Evolutionary conservation across 768 basidiomycete species (phyloP).

Genomic region (Gloeopeniophorella convolvens): DNA sequence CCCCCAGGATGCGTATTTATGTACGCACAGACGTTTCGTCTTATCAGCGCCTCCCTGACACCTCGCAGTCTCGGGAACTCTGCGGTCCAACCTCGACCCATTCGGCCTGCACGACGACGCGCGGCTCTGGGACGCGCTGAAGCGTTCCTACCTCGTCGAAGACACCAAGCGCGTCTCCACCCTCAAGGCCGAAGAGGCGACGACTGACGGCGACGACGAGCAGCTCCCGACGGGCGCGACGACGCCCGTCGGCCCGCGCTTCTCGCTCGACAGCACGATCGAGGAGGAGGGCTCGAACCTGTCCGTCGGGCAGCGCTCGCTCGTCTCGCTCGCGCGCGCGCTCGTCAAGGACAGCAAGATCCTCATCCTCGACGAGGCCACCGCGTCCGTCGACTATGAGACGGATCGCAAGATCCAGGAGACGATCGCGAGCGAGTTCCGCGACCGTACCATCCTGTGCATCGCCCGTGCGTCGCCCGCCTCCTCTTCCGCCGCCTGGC

Average conservation of each 20-base stretch:
- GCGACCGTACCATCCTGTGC: conserved; percentile 77
- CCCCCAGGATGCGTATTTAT: conserved; percentile 62
- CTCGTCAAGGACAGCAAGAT: conserved; percentile 81
- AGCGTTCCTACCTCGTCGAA: conserved; percentile 77
- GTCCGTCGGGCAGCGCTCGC: conserved; percentile 73
- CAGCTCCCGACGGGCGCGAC: conserved; percentile 28
- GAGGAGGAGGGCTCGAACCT: conserved; percentile 86
- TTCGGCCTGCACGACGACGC: conserved; percentile 78
- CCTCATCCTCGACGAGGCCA: conserved; percentile 87
- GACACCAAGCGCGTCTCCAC: conserved; percentile 26
- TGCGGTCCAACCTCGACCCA: conserved; percentile 86
- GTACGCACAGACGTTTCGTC: conserved; percentile 41
- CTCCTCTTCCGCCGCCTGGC: neutral
- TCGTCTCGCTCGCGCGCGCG: conserved; percentile 85
- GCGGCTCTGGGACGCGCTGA: conserved; percentile 81
- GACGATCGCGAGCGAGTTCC: conserved; percentile 81
- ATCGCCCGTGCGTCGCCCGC: conserved; percentile 62
- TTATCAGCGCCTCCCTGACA: conserved; percentile 21
- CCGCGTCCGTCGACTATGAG: conserved; percentile 85
- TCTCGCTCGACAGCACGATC: conserved; percentile 76
- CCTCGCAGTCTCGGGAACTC: conserved; percentile 62
- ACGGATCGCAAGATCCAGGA: conserved; percentile 89
- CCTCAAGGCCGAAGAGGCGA: conserved; percentile 30
- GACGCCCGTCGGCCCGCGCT: conserved; percentile 34
- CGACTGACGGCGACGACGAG: conserved; percentile 33